Base-by-base conservation (phyloP, 2,329 filamentous ascomycete species). In the Aureobasidium sp. region DNA sequence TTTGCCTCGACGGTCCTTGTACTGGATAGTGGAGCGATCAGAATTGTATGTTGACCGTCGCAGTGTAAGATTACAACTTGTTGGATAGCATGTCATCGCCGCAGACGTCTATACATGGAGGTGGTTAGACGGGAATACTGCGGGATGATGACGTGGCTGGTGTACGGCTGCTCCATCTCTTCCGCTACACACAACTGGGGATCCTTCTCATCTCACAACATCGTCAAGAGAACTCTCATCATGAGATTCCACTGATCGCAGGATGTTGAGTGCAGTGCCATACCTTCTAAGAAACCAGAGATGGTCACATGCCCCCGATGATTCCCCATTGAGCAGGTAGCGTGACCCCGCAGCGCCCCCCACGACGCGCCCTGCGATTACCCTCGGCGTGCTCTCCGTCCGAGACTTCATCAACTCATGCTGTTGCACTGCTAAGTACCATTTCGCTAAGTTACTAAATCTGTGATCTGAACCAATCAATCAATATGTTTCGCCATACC, bases 401-500 rank as follows among this genome's bases (percentile, higher is more conserved):
- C 26, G 12, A 2, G 36, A 29, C 23, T 55, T 55, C 36, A 55
- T 55, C 51, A 37, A 52, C 32, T 17, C 48, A 6, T 52, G 51
- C 37, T 42, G 3, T 34, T 52, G n/a, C 12, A 29, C n/a, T 42
- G 53, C 41, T 46, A 46, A 36, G 27, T 56, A 46, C 29, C 53
- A 56, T 46, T 26, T 3, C 8, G n/a, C 13, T 6, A 10, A 46
- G 27, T 56, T n/a, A 17, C 17, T 13, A 13, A 15, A 23, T 6
- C 6, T 53, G 44, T 48, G 41, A 27, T 37, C 23, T 29, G 13
- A 50, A 34, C 3, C 29, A 20, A n/a, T 17, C 36, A 42, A 55
- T 17, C 44, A 27, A 23, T 29, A 63, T 63, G 62, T 46, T 60
- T 15, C 62, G 56, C 37, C 50, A 48, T 29, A 60, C 41, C 12